phyloP scores from a whole-genome alignment of 768 basidiomycete species.

The Calvatia gigantea region DNA sequence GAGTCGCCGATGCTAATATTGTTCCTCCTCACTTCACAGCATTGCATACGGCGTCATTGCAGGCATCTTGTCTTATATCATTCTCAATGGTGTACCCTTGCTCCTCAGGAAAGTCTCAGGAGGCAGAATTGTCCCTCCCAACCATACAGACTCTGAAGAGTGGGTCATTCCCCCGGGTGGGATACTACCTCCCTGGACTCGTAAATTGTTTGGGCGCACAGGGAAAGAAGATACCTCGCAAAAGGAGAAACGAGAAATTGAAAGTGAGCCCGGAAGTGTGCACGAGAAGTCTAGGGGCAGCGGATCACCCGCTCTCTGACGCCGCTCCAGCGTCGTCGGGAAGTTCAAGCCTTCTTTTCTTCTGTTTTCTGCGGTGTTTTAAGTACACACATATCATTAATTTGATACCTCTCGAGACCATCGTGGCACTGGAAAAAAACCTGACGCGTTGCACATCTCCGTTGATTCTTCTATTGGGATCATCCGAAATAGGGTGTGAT shows the following conservation, averaged over 20 bases:
- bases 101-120: constrained; percentile 48
- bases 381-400: neutral
- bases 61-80: constrained; percentile 64
- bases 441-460: too few relatives aligned
- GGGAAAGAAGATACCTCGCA: neutral
- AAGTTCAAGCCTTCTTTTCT: neutral
- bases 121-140: constrained; percentile 63
- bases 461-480: too few relatives aligned
- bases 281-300: neutral
- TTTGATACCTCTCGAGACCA: too few relatives aligned
- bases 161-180: constrained; percentile 74
- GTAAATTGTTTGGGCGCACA: constrained; percentile 33
- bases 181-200: constrained; percentile 63
- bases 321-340: neutral
- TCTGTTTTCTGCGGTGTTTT: neutral
- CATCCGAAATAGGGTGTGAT: too few relatives aligned
- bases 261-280: neutral
- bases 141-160: constrained; percentile 59
- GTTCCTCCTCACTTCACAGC: constrained; percentile 31
- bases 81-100: constrained; percentile 71
- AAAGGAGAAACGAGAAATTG: neutral
- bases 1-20: neutral
- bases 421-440: too few relatives aligned
- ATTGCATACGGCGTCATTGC: constrained; percentile 90
- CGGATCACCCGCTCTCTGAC: neutral